These are phyloP conservation scores for Populus tomentosa DNA, from an alignment of 441 rosid species.

Conservation along the genomic window DNA sequence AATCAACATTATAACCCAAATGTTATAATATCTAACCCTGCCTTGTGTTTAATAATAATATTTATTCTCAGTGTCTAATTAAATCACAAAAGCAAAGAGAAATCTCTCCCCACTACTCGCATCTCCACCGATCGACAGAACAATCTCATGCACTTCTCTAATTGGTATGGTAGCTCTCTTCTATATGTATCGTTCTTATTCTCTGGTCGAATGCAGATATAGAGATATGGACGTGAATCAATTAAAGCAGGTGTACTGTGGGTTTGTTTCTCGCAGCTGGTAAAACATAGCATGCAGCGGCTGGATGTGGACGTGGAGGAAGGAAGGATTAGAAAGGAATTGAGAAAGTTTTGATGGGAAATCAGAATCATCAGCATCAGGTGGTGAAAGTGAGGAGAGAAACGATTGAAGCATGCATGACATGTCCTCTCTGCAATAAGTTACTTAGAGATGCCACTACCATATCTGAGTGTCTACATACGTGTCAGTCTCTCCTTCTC, in stretches of 20 bases:
- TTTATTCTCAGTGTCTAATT: background rate
- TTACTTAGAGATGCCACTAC: constrained; percentile 74
- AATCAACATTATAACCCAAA: background rate
- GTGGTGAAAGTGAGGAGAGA: constrained; percentile 70
- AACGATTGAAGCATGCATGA: constrained; percentile 66
- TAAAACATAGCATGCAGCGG: constrained; percentile 28
- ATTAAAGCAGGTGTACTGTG: constrained; percentile 3
- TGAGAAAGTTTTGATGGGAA: background rate
- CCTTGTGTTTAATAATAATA: no score
- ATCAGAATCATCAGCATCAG: constrained; percentile 22
- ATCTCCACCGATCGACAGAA: background rate
- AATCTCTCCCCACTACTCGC: background rate
- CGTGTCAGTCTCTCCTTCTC: constrained; percentile 53
- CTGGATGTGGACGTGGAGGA: background rate
- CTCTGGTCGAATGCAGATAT: constrained; percentile 32
- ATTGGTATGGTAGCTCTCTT: background rate
- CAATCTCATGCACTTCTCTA: background rate
- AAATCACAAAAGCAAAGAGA: background rate
- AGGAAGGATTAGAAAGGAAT: constrained; percentile 1
- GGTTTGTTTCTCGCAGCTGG: constrained; percentile 8
- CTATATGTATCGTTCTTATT: background rate
- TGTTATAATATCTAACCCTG: background rate
- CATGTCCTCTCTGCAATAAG: constrained; percentile 67
- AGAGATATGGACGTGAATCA: constrained; percentile 39
- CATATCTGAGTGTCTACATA: constrained; percentile 87